Percentiles rank a stretch among this genome's conserved stretches.
These are phyloP conservation scores for Cladorrhinum sp. DNA, from an alignment of 2,329 filamentous ascomycete genomes.

Conservation along the genomic window DNA sequence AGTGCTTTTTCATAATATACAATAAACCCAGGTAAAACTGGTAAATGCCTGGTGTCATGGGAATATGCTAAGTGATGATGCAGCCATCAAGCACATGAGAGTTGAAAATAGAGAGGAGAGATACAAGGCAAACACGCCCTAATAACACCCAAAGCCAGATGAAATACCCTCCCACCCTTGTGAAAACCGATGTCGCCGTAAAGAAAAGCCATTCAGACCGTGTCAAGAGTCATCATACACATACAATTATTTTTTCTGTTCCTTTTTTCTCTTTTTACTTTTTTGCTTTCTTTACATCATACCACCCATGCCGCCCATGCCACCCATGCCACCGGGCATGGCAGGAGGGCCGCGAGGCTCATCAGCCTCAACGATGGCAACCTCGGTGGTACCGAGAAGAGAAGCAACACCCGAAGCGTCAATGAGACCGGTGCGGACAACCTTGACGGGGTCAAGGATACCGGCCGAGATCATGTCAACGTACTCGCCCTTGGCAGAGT, in stretches of 20 bases:
- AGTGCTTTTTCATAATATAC: constrained; percentile 27
- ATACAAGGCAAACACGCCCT: constrained; percentile 37
- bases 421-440: constrained; percentile 91
- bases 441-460: constrained; percentile 99
- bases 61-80: constrained; percentile 27
- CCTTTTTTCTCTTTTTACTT: constrained; percentile 12
- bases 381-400: constrained; percentile 94
- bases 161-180: constrained; percentile 32
- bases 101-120: constrained; percentile 35
- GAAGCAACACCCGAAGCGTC: constrained; percentile 96
- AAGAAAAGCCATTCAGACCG: constrained; percentile 14
- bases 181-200: constrained; percentile 35
- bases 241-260: constrained; percentile 23
- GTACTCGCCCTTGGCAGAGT: constrained; percentile 95
- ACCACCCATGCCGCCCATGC: constrained; percentile 64
- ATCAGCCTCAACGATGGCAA: constrained; percentile 95
- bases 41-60: background rate
- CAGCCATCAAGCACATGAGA: constrained; percentile 27
- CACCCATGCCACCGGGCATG: constrained; percentile 62
- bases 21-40: constrained; percentile 20
- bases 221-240: constrained; percentile 17
- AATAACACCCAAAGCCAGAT: constrained; percentile 50
- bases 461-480: constrained; percentile 96
- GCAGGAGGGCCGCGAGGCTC: constrained; percentile 75
- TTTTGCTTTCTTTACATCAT: constrained; percentile 52